A percentile compares a stretch with the other conserved stretches of the same genome.
These are phyloP conservation scores for Corniculantispora saksenae DNA, from an alignment of 2,329 filamentous ascomycete species.

Conservation along the genomic window DNA sequence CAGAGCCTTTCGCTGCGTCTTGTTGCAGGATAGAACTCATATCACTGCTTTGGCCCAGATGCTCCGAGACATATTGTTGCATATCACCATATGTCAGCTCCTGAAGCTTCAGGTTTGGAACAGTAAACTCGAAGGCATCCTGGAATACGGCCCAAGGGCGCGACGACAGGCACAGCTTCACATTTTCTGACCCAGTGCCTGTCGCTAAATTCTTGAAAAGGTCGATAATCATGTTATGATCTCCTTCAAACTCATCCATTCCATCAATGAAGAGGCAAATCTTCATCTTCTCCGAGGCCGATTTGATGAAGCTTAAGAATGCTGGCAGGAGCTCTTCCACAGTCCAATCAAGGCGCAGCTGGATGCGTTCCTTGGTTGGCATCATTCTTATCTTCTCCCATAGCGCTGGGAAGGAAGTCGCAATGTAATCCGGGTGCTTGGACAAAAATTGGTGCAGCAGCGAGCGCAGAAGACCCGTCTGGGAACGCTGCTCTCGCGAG, in stretches of 20 bases:
- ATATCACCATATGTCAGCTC: conserved; percentile 31
- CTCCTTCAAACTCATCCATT: conserved; percentile 36
- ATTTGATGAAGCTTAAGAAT: conserved; percentile 27
- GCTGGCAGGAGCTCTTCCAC: conserved; percentile 30
- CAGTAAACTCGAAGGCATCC: conserved; percentile 27
- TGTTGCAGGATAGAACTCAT: conserved; percentile 22
- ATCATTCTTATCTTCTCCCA: conserved; percentile 31
- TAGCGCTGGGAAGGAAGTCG: conserved; percentile 29
- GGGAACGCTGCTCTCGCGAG: conserved; percentile 39
- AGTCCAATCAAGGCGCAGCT: conserved; percentile 33
- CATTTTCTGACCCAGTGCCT: conserved; percentile 17
- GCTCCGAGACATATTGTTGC: conserved; percentile 27
- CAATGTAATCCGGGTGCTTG: conserved; percentile 27
- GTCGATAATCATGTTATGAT: conserved; percentile 30
- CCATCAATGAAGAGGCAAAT: conserved; percentile 36
- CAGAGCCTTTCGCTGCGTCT: conserved; percentile 1
- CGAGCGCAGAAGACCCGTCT: conserved; percentile 38
- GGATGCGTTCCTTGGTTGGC: conserved; percentile 34
- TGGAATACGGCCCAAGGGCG: conserved; percentile 33
- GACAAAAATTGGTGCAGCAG: conserved; percentile 38
- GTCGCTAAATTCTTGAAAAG: conserved; percentile 30
- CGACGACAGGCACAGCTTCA: conserved; percentile 37
- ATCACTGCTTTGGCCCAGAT: conserved; percentile 21
- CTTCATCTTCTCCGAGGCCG: conserved; percentile 23
- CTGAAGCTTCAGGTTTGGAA: conserved; percentile 30